Base-by-base conservation (phyloP, 208 protist species). In the Willaertia magna region DNA sequence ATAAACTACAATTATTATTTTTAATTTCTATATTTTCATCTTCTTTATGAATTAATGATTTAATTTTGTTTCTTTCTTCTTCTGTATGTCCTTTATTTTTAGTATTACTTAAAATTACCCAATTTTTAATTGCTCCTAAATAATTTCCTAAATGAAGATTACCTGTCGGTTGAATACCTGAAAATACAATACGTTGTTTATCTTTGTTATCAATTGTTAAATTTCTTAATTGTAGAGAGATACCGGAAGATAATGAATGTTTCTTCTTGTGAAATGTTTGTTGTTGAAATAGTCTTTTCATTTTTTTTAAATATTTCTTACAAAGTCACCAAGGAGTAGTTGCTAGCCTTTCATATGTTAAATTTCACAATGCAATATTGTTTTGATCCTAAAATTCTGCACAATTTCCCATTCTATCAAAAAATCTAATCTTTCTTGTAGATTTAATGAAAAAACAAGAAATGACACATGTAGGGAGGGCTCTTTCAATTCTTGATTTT, bases 81-180 rank as follows among this genome's bases (percentile, higher is more conserved):
- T n/a, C n/a, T n/a, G n/a, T n/a, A n/a, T n/a, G n/a, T n/a, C n/a
- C n/a, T n/a, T n/a, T n/a, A n/a, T n/a, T n/a, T n/a, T n/a, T n/a
- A n/a, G n/a, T n/a, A n/a, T 67, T 67, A 40, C 43, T 9, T 18
- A 43, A 12, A 26, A 86, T 74, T 16, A 90, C 74, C 91, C 91
- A 93, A 79, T 91, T 88, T 46, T 67, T 7, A 44, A 93, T 79
- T 22, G 91, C 90, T 49, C 91, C 91, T 20, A 92, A 76, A 52
- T 93, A 92, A 79, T 93, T 93, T 40, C 91, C 91, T 26, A 93
- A 51, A 87, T 92, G 90, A 49, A 93, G 51, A 20, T 74, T 88
- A 48, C 88, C 87, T 51, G 89, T 93, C 9, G 91, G 90, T 87
- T 93, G 91, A 76, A 93, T 92, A 11, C 91, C 91, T 51, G 89